Base-by-base conservation (phyloP, 495 filamentous ascomycete genomes). In the Neurospora hispaniola region DNA sequence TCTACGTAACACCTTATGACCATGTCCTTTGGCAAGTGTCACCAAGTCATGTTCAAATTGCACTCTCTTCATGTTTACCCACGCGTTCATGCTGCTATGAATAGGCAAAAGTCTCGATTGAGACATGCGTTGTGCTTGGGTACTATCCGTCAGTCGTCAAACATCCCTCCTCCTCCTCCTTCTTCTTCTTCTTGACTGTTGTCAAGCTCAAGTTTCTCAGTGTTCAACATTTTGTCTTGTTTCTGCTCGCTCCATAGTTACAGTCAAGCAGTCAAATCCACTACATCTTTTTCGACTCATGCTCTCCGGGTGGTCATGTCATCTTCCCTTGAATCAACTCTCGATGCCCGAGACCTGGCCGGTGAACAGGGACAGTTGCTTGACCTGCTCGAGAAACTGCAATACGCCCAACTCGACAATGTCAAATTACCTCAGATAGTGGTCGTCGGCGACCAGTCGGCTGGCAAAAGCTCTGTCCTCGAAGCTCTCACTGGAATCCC, bases 391-490 rank as follows among this genome's bases (percentile, higher is more conserved):
- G 81, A 81, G 71, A 82, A 82, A 71, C 78, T 82, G 5, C 81
- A 81, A 70, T 82, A 79, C 71, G 81, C 81, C 23, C 81, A 81
- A 70, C 77, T 82, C 38, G 80, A 82, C 70, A 80, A 80, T 79
- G 80, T 82, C 74, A 82, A 82, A 70, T 84, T 93, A 0, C 92
- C 92, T 0, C 90, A 93, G 73, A 82, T 95, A 35, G 85, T 93
- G 14, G 91, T 93, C n/a, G 90, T 90, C 72, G 91, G 91, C 1
- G 87, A 91, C 76, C 90, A 92, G 74, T 91, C 89, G 0, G 86
- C 87, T 12, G 91, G 92, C 3, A 94, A 93, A 75, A 91, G 89
- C 75, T 93, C 90, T 0, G 90, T 94, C 0, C 85, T 94, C 0
- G 90, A 93, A 80, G 91, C 90, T 0, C 87, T 95, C 68, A 90